Base-by-base conservation (phyloP, 2,329 filamentous ascomycete genomes). In the Stachybotrys chlorohalonatus region DNA sequence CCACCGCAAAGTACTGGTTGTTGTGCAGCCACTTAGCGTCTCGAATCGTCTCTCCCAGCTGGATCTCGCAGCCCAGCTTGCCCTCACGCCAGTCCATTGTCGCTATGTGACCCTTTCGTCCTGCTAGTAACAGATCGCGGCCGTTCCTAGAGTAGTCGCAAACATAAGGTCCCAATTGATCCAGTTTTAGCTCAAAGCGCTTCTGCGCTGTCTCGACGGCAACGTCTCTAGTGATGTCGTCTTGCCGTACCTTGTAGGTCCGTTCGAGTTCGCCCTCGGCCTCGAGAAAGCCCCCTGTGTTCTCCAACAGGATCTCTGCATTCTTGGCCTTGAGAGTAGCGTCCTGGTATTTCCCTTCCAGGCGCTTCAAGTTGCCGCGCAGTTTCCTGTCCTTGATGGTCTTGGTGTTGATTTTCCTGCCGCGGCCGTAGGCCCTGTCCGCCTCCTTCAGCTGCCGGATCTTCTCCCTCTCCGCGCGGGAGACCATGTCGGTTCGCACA, bases 11-110 rank as follows among this genome's bases (percentile, higher is more conserved):
- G 72, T 84, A 88, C 62, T 96, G 90, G 69, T 94, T 92, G 69
- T 96, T 96, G 73, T 96, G 91, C 63, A 97, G 78, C 89, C 91
- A 99, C 66, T 86, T 87, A 31, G 87, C 87, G 72, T 96, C 93
- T 53, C 93, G 80, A 11, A 97, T 81, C 0, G 91, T 97, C 76
- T 99, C 94, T 52, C 86, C 84, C 58, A 99, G 78, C 68, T 99
- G 90, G 59, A 97, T 66, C 69, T 99, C 94, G 68, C 91, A 96
- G 7, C 89, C 90, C 56, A 96, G 75, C 70, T 92, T 96, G 47
- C 92, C 93, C 62, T 88, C 87, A 59, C 93, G 80, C 93, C 94
- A 99, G 72, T 99, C 92, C 83, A 97, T 95, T 1, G 89, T 93
- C 55, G 94, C 93, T 60, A 99, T 78, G 82, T 99, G 94, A 13